phyloP scores from a whole-genome alignment of 2,329 filamentous ascomycete species.

The Penicillium expansum region DNA sequence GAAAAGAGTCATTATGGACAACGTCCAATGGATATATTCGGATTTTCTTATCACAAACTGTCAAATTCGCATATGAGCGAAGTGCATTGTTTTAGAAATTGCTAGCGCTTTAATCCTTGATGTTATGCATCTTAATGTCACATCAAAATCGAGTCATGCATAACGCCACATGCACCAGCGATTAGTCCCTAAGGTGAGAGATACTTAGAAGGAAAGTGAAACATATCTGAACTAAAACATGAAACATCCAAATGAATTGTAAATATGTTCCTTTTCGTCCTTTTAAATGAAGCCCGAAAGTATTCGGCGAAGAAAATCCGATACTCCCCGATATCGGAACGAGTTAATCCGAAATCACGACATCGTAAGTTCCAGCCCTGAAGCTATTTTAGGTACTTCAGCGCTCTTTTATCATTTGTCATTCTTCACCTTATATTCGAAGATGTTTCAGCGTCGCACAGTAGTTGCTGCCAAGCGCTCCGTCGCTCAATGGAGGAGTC shows the following conservation, averaged over 20 bases:
- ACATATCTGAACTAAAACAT: not conserved
- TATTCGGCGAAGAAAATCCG: not conserved
- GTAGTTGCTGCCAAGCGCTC: conserved; percentile 24
- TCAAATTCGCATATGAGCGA: not conserved
- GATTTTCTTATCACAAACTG: not conserved
- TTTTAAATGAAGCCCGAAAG: too few relatives aligned
- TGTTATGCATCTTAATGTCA: too few relatives aligned
- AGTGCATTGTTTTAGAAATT: not conserved
- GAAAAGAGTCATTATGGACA: not conserved
- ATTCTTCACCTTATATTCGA: not conserved
- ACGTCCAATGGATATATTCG: not conserved
- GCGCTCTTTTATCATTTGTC: not conserved
- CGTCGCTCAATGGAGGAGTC: conserved; percentile 10
- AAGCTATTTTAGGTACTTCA: not conserved
- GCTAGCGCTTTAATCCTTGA: not conserved
- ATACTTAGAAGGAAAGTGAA: too few relatives aligned
- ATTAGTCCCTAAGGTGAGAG: not conserved
- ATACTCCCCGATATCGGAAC: conserved; percentile 6
- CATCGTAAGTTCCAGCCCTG: conserved; percentile 1
- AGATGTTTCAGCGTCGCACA: conserved; percentile 30
- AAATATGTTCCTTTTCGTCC: too few relatives aligned
- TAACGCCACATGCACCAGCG: not conserved
- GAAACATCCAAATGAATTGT: not conserved
- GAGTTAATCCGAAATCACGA: conserved; percentile 12
- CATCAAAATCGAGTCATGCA: not conserved